Base-by-base conservation (phyloP, 2,329 filamentous ascomycete species). In the Neurospora sp. region DNA sequence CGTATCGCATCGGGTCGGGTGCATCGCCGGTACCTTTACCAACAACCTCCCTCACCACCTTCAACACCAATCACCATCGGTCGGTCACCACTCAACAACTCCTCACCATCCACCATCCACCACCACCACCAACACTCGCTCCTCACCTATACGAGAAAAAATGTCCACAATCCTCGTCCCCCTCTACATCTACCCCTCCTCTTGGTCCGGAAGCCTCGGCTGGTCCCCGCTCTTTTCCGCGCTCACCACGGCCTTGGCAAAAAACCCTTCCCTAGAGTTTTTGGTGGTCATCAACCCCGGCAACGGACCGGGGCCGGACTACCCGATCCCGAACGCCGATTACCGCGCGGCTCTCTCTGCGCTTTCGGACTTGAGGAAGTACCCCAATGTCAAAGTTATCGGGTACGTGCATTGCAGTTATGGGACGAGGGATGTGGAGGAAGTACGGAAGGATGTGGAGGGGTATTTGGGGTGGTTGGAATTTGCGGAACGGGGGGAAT, bases 391-490 rank as follows among this genome's bases (percentile, higher is more conserved):
- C n/a, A 72, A 68, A 37, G 70, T 76, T 19, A 69, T 79, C 6
- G 78, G 78, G 28, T 79, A 79, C 67, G 76, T 79, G 33, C 74
- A 76, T 69, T 77, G 76, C 72, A 76, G 67, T 71, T 79, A 78
- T 66, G 77, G 77, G 4, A 43, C 73, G 62, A 73, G 77, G 3
- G 37, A 68, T 1, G 57, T 68, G 4, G 70, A 66, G 19, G 74
- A 73, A 11, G 68, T 78, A 23, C 40, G 72, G 46, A 67, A 77
- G 70, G 83, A 86, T 71, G 80, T 86, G 66, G 78, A 79, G 68
- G 78, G 77, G 4, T 85, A 84, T 70, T 62, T 62, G 52, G 15
- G 80, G 79, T 17, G 79, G 78, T 43, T 85, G 70, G 71, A 66
- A 4, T 62, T 62, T 12, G 12, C 17, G 5, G 33, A 66, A 11